These are phyloP conservation scores for Aegilops tauschii DNA, from an alignment of 176 grass and related monocot genomes.

Conservation along the genomic window DNA sequence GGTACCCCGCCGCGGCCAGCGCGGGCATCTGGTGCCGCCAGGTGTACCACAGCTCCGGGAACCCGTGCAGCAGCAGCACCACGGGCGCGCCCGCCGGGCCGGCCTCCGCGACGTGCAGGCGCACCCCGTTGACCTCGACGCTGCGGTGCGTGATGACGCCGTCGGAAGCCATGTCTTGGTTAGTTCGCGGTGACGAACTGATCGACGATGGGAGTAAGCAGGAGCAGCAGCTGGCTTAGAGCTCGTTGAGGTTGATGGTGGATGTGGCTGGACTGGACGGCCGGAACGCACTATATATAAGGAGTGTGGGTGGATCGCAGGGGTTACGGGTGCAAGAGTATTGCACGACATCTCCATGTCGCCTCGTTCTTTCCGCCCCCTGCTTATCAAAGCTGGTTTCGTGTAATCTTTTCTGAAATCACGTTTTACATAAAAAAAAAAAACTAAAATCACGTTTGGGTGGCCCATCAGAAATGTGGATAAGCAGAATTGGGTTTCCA, in stretches of 20 bases:
- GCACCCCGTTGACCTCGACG: constrained; percentile 34
- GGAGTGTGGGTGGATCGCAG: neutral
- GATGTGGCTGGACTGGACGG: neutral
- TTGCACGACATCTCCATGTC: too few relatives aligned
- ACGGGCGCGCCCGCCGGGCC: neutral
- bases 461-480: too few relatives aligned
- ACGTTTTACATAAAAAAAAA: too few relatives aligned
- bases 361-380: too few relatives aligned
- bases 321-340: too few relatives aligned
- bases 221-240: neutral
- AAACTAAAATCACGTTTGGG: too few relatives aligned
- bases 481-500: too few relatives aligned
- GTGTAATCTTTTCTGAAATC: too few relatives aligned
- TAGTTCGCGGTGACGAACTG: neutral
- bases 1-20: constrained; percentile 34
- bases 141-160: constrained; percentile 40
- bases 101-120: constrained; percentile 44
- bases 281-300: neutral
- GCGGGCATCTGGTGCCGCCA: constrained; percentile 56
- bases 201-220: neutral
- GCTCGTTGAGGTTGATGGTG: neutral
- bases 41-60: constrained; percentile 51
- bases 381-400: too few relatives aligned
- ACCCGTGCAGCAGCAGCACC: constrained; percentile 54
- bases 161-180: neutral